Conservation (phyloP, 768 basidiomycete species). For the Trametes punicea region DNA sequence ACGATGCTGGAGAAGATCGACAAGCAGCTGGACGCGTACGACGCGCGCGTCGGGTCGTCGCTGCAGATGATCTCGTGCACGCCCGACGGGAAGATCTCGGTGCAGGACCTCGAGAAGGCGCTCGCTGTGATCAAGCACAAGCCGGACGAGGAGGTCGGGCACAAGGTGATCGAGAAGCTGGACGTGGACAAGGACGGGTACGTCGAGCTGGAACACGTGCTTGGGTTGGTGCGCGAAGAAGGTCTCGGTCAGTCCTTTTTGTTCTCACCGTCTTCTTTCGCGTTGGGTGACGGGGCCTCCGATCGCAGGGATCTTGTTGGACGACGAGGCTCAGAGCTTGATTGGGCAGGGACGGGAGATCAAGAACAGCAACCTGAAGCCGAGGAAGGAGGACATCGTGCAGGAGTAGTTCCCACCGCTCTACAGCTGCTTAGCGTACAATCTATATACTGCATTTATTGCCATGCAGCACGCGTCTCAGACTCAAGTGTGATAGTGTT, state of each 20-base stretch:
- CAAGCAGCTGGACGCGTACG: constrained; percentile 87
- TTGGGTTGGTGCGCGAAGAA: constrained; percentile 84
- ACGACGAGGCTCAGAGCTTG: constrained; percentile 79
- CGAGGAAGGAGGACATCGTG: constrained; percentile 96
- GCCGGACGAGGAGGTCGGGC: constrained; percentile 86
- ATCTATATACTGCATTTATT: constrained; percentile 6
- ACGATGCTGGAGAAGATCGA: constrained; percentile 96
- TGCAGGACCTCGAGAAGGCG: constrained; percentile 86
- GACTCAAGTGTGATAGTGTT: no score
- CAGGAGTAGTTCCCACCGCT: constrained; percentile 45
- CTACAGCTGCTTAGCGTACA: constrained; percentile 10
- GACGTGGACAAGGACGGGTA: constrained; percentile 96
- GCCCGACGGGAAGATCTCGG: constrained; percentile 83
- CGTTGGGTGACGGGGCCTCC: no score
- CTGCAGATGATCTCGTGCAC: constrained; percentile 85
- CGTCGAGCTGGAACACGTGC: constrained; percentile 92
- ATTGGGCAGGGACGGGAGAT: constrained; percentile 83
- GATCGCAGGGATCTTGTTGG: constrained; percentile 70
- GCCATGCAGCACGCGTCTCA: no score
- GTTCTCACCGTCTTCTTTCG: neutral
- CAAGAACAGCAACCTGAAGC: constrained; percentile 55
- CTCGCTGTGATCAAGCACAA: constrained; percentile 90
- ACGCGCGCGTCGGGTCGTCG: constrained; percentile 78
- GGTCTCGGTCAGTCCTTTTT: constrained; percentile 57
- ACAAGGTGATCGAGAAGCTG: constrained; percentile 85